Evolutionary conservation across 306 rosid genomes (phyloP), one percentile per base, ranked within the genome.

Genomic region (Prunus davidiana): DNA sequence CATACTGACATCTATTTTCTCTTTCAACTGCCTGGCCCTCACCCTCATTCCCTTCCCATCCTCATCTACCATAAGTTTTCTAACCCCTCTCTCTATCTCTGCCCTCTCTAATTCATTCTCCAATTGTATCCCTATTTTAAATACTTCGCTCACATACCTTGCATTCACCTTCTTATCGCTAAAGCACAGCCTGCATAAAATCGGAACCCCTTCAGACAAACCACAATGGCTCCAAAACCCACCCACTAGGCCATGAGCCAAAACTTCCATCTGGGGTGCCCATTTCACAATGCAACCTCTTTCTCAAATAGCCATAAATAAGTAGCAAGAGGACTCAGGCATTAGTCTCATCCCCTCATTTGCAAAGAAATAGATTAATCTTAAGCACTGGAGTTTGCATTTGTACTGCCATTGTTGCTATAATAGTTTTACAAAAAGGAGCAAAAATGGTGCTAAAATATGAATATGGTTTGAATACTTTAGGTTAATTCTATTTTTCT

Each of bases 151-250:
- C 0, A 79, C 86, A 80, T 79, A 85, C 67, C 87, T 89, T 5
- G 91, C 89, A 68, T 87, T 87, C 11, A 79, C 88, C 65, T 38
- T 79, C 73, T 88, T 91, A 76, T 88, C 91, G 0, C 76, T 65
- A 76, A 88, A 89, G 55, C 81, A 73, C 1, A 89, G 97, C 58
- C 56, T 64, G 58, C 91, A 88, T 25, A 89, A 80, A 87, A 89
- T 85, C 13, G 93, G 89, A 67, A 88, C 85, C 71, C 96, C 96
- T 75, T 84, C 89, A 13, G 81, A 78, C 12, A 87, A 92, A 28
- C 93, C 93, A 66, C 60, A 67, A 43, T 87, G 91, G 47, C 88
- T 92, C 92, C 85, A 88, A 81, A 92, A 90, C 69, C 86, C 88
- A 11, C 92, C 91, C 4, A 90, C 72, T 0, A 87, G 69, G 1